Evolutionary conservation across 805 yeast species (phyloP).

Genomic region (Ogataea zsoltii): DNA sequence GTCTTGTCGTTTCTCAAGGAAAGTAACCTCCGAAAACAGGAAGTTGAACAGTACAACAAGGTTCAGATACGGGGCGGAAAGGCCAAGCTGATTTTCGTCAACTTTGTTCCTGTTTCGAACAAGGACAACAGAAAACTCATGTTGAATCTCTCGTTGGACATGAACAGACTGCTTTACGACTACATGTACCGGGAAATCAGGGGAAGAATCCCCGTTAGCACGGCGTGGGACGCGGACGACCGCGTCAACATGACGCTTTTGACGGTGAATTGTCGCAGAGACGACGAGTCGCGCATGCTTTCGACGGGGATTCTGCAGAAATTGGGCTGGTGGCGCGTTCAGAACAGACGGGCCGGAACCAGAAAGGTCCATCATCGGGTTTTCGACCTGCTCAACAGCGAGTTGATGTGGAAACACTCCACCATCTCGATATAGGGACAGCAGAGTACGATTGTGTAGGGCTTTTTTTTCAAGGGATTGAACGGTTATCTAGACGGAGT

Average conservation of each 20-base stretch:
- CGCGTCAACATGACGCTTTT: slow-evolving; percentile 31
- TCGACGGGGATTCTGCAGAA: slow-evolving; percentile 1
- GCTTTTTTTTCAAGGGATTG: too few relatives aligned
- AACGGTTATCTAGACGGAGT: too few relatives aligned
- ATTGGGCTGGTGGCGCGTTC: slow-evolving; percentile 2
- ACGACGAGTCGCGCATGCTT: slow-evolving; percentile 24
- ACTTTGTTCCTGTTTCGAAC: slow-evolving; percentile 28
- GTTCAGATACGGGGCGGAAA: slow-evolving; percentile 26
- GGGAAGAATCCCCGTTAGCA: slow-evolving; percentile 7
- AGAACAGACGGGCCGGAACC: slow-evolving; percentile 23
- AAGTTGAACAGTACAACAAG: slow-evolving; percentile 25
- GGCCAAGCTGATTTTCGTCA: slow-evolving; percentile 33
- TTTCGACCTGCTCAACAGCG: slow-evolving; percentile 32
- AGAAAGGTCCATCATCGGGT: slow-evolving; percentile 32
- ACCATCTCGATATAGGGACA: neutral
- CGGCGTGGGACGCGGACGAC: slow-evolving; percentile 9
- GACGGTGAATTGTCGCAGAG: slow-evolving; percentile 25
- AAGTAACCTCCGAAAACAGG: slow-evolving; percentile 28
- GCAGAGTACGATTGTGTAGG: too few relatives aligned
- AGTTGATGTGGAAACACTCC: slow-evolving; percentile 18
- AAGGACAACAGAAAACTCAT: slow-evolving; percentile 26
- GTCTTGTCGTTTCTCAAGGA: slow-evolving; percentile 30
- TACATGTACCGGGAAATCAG: slow-evolving; percentile 22
- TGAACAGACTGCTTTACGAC: slow-evolving; percentile 23
- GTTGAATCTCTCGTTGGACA: slow-evolving; percentile 21